Conservation (phyloP, 805 yeast genomes). For the Candida jianshihensis region DNA sequence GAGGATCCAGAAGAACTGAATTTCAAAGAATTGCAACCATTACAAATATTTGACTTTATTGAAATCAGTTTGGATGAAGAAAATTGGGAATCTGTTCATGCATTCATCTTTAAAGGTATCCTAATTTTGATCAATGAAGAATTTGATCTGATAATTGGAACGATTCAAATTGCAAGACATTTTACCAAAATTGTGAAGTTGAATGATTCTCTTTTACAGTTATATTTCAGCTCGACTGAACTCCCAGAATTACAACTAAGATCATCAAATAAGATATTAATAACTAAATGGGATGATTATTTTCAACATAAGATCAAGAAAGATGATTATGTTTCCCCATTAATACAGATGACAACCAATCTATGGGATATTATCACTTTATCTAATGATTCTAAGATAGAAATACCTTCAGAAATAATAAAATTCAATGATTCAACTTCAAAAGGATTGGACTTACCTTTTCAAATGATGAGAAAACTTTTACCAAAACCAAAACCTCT, state of each 20-base stretch:
- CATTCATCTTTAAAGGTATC: constrained; percentile 28
- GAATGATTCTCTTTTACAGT: constrained; percentile 21
- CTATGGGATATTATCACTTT: constrained; percentile 35
- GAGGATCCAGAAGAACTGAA: constrained; percentile 9
- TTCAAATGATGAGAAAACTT: constrained; percentile 29
- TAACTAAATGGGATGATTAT: constrained; percentile 36
- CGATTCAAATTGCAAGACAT: constrained; percentile 31
- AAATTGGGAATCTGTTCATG: constrained; percentile 32
- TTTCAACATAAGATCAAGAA: constrained; percentile 8
- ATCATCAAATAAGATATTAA: constrained; percentile 25
- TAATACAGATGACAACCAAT: constrained; percentile 44
- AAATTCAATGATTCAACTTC: constrained; percentile 30
- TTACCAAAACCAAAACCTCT: constrained; percentile 33
- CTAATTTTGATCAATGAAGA: constrained; percentile 22
- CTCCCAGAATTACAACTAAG: constrained; percentile 38
- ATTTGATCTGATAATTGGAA: constrained; percentile 30
- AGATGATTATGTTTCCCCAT: constrained; percentile 18
- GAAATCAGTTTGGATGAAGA: constrained; percentile 36
- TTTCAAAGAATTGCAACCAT: constrained; percentile 17
- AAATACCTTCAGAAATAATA: constrained; percentile 33
- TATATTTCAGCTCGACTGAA: constrained; percentile 33
- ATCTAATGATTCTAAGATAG: constrained; percentile 18
- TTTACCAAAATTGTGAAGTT: constrained; percentile 24
- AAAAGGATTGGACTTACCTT: constrained; percentile 36
- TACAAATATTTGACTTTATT: constrained; percentile 35